phyloP scores from a whole-genome alignment of 2,329 filamentous ascomycete species.

The Exophiala sp. region DNA sequence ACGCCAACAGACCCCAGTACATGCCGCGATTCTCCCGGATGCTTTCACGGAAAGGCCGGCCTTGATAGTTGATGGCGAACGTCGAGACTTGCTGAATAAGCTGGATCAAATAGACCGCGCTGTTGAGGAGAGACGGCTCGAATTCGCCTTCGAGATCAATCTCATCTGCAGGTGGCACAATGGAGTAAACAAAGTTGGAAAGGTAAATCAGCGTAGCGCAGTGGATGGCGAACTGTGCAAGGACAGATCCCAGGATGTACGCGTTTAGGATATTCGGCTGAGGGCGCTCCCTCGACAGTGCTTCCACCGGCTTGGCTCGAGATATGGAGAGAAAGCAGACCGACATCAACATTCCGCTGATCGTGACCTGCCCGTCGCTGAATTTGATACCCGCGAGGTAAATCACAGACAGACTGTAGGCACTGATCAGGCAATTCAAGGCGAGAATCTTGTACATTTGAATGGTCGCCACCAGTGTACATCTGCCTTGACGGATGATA shows the following conservation, averaged over 20 bases:
- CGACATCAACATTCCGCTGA: constrained; percentile 99
- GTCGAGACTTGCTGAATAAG: constrained; percentile 98
- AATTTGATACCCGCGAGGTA: constrained; percentile 99
- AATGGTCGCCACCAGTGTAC: constrained; percentile 94
- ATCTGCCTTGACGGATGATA: constrained; percentile 95
- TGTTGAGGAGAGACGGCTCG: constrained; percentile 86
- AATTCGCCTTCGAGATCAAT: constrained; percentile 95
- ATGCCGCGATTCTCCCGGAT: constrained; percentile 95
- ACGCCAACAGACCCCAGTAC: constrained; percentile 92
- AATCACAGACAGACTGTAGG: constrained; percentile 91
- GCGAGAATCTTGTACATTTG: constrained; percentile 99
- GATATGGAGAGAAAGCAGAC: constrained; percentile 98
- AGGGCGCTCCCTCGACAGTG: constrained; percentile 89
- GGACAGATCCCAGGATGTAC: constrained; percentile 96
- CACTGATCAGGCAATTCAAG: constrained; percentile 93
- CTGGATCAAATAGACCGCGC: constrained; percentile 91
- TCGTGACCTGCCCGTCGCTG: constrained; percentile 94
- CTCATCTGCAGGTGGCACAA: constrained; percentile 63
- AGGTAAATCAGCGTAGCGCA: constrained; percentile 93
- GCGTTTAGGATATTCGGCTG: constrained; percentile 99
- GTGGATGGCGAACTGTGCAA: constrained; percentile 94
- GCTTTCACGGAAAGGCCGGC: constrained; percentile 91
- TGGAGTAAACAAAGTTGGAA: constrained; percentile 74
- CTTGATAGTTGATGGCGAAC: constrained; percentile 99
- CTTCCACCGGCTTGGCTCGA: constrained; percentile 92